phyloP scores from a whole-genome alignment of 2,329 filamentous ascomycete species.

The Hypoxylon sp. region DNA sequence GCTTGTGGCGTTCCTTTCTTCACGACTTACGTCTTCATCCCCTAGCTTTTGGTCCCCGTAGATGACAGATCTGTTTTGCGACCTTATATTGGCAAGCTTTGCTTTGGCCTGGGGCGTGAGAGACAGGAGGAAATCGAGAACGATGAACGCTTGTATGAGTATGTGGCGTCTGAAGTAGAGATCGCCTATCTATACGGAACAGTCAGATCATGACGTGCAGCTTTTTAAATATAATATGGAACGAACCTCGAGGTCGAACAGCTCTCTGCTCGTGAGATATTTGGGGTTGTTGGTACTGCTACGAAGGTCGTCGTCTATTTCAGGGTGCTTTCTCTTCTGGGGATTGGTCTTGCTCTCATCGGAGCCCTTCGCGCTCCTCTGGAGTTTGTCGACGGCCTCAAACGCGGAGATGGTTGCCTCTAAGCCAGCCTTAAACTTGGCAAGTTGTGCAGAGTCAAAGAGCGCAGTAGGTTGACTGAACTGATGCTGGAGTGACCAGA shows the following conservation, averaged over 20 bases:
- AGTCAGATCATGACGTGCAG: constrained; percentile 26
- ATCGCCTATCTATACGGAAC: constrained; percentile 76
- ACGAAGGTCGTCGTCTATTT: constrained; percentile 66
- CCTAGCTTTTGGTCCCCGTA: constrained; percentile 77
- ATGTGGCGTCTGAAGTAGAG: constrained; percentile 93
- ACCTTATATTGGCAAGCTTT: constrained; percentile 71
- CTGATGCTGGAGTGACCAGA: constrained; percentile 91
- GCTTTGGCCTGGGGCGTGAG: constrained; percentile 83
- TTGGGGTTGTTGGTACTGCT: constrained; percentile 91
- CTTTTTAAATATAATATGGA: background rate
- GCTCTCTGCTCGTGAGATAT: constrained; percentile 94
- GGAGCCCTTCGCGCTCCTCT: constrained; percentile 58
- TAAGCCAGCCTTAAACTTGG: constrained; percentile 81
- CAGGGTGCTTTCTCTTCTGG: constrained; percentile 74
- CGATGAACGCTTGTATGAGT: constrained; percentile 91
- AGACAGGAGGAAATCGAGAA: constrained; percentile 94
- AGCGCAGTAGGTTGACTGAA: constrained; percentile 90
- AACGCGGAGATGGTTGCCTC: constrained; percentile 70
- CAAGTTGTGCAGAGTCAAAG: constrained; percentile 75
- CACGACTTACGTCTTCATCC: constrained; percentile 78
- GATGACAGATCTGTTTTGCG: constrained; percentile 84
- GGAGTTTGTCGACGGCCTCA: constrained; percentile 58
- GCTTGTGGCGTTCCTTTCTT: too few relatives aligned
- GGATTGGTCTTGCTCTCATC: constrained; percentile 69
- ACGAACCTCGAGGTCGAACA: constrained; percentile 90